These are phyloP conservation scores for Petunia secreta DNA, from an alignment of 257 asterid genomes.

Conservation along the genomic window DNA sequence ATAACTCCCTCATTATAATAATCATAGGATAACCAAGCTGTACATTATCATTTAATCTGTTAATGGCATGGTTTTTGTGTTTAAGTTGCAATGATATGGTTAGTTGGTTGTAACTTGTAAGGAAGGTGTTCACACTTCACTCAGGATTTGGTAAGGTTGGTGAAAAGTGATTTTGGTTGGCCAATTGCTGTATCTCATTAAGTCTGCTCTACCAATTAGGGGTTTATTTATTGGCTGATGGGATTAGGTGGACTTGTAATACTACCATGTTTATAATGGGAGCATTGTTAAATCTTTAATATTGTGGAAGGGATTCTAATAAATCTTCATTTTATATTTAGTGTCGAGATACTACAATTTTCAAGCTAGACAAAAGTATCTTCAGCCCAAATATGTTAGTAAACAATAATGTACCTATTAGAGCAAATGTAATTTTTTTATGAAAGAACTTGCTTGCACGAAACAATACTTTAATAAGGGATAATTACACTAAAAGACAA, in stretches of 20 bases:
- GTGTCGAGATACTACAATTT: not conserved
- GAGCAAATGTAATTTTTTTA: not conserved
- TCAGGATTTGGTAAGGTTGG: not conserved
- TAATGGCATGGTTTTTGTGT: not conserved
- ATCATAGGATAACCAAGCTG: too few relatives aligned
- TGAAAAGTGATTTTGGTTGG: not conserved
- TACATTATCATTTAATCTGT: not conserved
- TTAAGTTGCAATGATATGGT: not conserved
- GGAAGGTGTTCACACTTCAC: not conserved
- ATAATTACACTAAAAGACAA: too few relatives aligned
- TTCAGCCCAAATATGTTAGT: not conserved
- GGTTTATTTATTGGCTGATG: slow-evolving; percentile 20
- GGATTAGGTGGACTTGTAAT: slow-evolving; percentile 8
- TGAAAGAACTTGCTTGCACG: not conserved
- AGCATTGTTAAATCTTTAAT: not conserved
- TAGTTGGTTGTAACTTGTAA: not conserved
- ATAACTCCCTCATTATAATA: too few relatives aligned
- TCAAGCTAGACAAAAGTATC: not conserved
- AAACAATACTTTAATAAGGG: not conserved
- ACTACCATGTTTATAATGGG: not conserved
- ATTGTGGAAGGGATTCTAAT: not conserved
- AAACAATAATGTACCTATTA: not conserved
- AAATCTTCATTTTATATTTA: not conserved
- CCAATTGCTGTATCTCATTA: not conserved
- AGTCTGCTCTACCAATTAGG: not conserved